A percentile compares a stretch with the other conserved stretches of the same genome.
These are phyloP conservation scores for Salix purpurea DNA, from an alignment of 345 rosid genomes.

Conservation along the genomic window DNA sequence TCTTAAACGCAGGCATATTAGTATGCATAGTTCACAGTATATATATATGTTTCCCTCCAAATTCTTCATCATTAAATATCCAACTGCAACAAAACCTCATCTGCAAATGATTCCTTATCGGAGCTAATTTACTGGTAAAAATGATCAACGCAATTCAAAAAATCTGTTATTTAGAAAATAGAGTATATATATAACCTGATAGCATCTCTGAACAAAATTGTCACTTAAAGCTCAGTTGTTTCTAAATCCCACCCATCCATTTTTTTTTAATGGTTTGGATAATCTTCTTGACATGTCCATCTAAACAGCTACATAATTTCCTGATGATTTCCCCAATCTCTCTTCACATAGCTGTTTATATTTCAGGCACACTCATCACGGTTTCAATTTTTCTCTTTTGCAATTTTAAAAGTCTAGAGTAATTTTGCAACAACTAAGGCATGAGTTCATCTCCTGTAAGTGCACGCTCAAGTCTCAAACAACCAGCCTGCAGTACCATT, in stretches of 20 bases:
- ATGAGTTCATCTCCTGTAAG: neutral
- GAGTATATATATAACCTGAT: neutral
- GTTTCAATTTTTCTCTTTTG: neutral
- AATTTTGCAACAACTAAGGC: neutral
- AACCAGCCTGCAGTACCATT: neutral
- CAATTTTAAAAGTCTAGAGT: neutral
- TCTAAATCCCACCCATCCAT: no score
- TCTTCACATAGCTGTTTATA: neutral
- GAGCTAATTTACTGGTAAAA: neutral
- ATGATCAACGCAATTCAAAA: neutral
- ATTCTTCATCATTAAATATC: neutral
- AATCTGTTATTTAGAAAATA: neutral
- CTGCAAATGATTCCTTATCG: neutral
- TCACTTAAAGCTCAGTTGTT: neutral
- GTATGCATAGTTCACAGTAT: no score
- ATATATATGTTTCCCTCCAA: neutral
- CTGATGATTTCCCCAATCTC: neutral
- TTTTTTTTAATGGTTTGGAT: neutral
- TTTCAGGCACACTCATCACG: neutral
- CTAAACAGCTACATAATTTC: neutral
- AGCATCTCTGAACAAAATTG: neutral
- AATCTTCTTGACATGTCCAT: neutral
- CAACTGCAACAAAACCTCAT: neutral
- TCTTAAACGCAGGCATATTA: neutral
- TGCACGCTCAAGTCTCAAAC: neutral